A percentile compares a stretch with the other conserved stretches of the same genome.
These are phyloP conservation scores for Cystobasidiaceae sp. DNA, from an alignment of 1,284 basidiomycete genomes.

Conservation along the genomic window DNA sequence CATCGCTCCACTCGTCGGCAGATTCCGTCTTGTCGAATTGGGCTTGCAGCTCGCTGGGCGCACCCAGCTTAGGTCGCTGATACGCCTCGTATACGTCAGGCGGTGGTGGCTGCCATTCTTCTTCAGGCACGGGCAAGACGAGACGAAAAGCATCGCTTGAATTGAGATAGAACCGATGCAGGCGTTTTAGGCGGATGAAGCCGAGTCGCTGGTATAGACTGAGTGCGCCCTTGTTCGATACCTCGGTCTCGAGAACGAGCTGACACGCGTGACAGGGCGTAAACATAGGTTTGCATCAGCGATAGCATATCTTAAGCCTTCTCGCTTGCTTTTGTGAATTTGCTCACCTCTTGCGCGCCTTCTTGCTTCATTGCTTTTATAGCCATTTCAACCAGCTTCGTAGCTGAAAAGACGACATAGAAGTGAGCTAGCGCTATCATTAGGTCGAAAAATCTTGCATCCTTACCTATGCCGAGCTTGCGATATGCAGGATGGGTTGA, in stretches of 20 bases:
- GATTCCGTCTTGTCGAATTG: no score
- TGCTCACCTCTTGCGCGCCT: slow-evolving; percentile 73
- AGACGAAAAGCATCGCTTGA: slow-evolving; percentile 46
- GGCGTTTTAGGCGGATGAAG: slow-evolving; percentile 90
- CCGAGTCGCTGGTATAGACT: slow-evolving; percentile 85
- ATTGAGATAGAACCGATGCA: slow-evolving; percentile 94
- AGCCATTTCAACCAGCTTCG: slow-evolving; percentile 68
- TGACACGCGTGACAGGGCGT: slow-evolving; percentile 45
- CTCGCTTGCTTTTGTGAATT: background rate
- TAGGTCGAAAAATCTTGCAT: background rate
- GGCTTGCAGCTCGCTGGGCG: no score
- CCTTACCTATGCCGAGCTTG: slow-evolving; percentile 80
- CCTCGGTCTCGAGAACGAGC: slow-evolving; percentile 96
- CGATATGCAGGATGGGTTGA: slow-evolving; percentile 74
- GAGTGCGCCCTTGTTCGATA: slow-evolving; percentile 80
- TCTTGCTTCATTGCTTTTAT: slow-evolving; percentile 71
- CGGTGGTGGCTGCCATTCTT: slow-evolving; percentile 16
- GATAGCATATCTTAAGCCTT: no score
- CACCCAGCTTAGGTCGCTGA: no score
- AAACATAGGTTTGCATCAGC: background rate
- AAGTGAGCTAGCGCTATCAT: background rate
- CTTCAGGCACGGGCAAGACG: slow-evolving; percentile 22
- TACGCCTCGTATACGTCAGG: background rate
- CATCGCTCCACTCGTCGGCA: no score
- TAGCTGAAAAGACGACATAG: no score